These are phyloP conservation scores for Hyphopichia khmerensis DNA, from an alignment of 1,139 yeast species.

Conservation along the genomic window DNA sequence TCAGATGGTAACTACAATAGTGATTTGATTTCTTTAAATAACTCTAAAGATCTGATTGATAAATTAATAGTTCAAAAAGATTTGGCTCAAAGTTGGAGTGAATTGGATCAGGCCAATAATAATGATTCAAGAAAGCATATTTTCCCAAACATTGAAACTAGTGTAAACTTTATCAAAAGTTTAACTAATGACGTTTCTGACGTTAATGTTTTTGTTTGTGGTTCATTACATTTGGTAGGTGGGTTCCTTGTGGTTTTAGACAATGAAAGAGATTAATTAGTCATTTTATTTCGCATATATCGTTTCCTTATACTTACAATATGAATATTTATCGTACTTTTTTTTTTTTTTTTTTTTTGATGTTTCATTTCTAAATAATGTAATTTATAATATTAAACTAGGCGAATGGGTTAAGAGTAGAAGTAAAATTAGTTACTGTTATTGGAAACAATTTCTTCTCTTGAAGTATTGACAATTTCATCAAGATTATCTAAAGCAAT, in stretches of 20 bases:
- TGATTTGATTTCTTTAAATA: slow-evolving; percentile 83
- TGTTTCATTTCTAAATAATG: background rate
- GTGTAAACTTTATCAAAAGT: slow-evolving; percentile 53
- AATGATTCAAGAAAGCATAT: slow-evolving; percentile 47
- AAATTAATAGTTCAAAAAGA: slow-evolving; percentile 77
- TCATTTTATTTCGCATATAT: background rate
- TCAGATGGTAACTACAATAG: slow-evolving; percentile 74
- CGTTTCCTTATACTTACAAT: too few species aligned
- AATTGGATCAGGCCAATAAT: slow-evolving; percentile 41
- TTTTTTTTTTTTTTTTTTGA: background rate
- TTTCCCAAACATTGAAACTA: slow-evolving; percentile 73
- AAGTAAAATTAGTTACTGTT: background rate
- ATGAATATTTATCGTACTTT: background rate
- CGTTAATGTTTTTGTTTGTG: slow-evolving; percentile 85
- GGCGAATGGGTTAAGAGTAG: too few species aligned
- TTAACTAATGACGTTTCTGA: slow-evolving; percentile 33
- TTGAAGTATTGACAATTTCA: slow-evolving; percentile 43
- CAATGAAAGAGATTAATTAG: slow-evolving; percentile 32
- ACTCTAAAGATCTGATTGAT: slow-evolving; percentile 74
- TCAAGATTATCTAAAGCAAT: slow-evolving; percentile 40
- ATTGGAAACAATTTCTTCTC: slow-evolving; percentile 41
- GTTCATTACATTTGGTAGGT: slow-evolving; percentile 92
- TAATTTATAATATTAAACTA: too few species aligned
- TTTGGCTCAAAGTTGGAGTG: slow-evolving; percentile 68
- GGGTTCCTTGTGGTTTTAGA: slow-evolving; percentile 87